These are phyloP conservation scores for Bipolaris zeicola DNA, from an alignment of 2,329 filamentous ascomycete genomes.

Conservation along the genomic window DNA sequence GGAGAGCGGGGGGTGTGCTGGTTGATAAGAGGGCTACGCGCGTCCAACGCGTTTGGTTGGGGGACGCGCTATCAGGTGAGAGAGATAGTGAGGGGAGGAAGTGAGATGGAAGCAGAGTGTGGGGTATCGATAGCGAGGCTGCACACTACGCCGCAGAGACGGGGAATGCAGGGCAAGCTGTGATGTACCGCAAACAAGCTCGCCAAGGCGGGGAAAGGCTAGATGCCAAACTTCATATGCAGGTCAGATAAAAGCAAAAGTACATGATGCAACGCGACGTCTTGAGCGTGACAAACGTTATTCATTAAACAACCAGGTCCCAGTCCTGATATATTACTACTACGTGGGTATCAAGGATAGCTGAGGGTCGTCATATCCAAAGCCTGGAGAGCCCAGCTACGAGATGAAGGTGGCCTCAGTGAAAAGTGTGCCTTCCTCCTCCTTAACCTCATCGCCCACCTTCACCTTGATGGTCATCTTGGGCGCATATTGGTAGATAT, in stretches of 20 bases:
- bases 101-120: not conserved
- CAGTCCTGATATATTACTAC: conserved; percentile 45
- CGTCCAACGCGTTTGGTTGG: conserved; percentile 18
- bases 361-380: conserved; percentile 25
- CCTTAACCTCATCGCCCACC: conserved; percentile 76
- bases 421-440: conserved; percentile 80
- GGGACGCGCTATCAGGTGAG: conserved; percentile 23
- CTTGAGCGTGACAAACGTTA: conserved; percentile 7
- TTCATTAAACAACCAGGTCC: conserved; percentile 45
- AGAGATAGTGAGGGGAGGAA: not conserved
- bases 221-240: not conserved
- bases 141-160: not conserved
- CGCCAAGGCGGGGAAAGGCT: not conserved
- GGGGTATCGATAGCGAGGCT: conserved; percentile 8
- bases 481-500: conserved; percentile 93
- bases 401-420: conserved; percentile 97
- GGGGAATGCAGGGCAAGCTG: not conserved
- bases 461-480: conserved; percentile 80
- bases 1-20: not conserved
- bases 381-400: conserved; percentile 41
- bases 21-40: conserved; percentile 1
- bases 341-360: conserved; percentile 34
- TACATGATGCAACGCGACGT: not conserved
- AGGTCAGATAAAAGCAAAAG: not conserved
- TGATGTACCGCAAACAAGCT: no score